phyloP scores from a whole-genome alignment of 176 grass and related monocot species.

The Themeda triandra region DNA sequence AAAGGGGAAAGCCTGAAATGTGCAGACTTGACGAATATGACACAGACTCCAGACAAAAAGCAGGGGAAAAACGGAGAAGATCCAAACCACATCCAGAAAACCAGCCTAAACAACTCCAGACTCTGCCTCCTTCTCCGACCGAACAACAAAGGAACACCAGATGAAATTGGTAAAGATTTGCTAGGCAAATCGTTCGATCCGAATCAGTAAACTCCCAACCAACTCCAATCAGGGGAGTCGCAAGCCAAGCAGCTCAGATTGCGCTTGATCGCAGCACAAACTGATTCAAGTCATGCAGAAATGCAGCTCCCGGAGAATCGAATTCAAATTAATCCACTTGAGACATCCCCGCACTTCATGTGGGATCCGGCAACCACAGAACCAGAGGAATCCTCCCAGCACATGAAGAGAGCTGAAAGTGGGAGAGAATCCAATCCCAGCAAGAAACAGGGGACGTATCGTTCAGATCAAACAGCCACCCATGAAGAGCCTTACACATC shows the following conservation, averaged over 20 bases:
- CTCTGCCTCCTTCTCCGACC: not conserved
- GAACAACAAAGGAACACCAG: not conserved
- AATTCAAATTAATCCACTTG: not conserved
- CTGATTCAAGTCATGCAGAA: slow-evolving; percentile 8
- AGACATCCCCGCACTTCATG: not conserved
- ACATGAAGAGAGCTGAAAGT: not conserved
- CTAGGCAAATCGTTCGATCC: not conserved
- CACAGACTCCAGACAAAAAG: not conserved
- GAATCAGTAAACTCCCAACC: not conserved
- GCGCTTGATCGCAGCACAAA: not conserved
- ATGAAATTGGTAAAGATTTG: not conserved
- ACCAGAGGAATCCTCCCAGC: slow-evolving; percentile 8
- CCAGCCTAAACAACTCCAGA: not conserved
- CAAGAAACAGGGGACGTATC: not conserved
- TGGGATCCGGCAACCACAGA: not conserved
- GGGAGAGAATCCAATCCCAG: not conserved
- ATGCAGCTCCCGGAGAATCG: not conserved
- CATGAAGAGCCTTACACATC: not conserved
- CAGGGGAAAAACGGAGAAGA: slow-evolving; percentile 2
- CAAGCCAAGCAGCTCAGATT: slow-evolving; percentile 15
- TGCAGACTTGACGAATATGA: slow-evolving; percentile 3
- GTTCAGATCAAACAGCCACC: slow-evolving; percentile 24
- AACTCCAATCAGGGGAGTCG: slow-evolving; percentile 21
- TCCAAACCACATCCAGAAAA: not conserved
- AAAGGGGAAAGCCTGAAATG: not conserved